Conservation (phyloP, 495 filamentous ascomycete genomes). For the Chaetomium tenue region DNA sequence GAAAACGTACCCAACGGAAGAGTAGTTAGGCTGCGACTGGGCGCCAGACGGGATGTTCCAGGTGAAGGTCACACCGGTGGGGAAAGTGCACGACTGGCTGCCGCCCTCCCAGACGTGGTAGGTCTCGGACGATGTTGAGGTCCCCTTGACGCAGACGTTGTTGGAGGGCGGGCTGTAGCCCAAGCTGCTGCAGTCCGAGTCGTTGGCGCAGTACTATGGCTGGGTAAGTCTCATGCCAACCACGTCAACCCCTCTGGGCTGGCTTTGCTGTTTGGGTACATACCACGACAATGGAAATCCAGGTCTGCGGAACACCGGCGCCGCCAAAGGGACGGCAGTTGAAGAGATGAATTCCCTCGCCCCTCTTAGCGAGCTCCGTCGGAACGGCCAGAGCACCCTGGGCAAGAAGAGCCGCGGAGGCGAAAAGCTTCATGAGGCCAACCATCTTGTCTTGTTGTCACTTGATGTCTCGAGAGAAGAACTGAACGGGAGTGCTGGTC, state of each 20-base stretch:
- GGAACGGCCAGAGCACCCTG: slow-evolving; percentile 3
- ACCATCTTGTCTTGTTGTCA: slow-evolving; percentile 1
- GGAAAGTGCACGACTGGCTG: slow-evolving; percentile 19
- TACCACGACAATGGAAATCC: slow-evolving; percentile 16
- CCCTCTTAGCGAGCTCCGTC: background rate
- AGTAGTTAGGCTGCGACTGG: slow-evolving; percentile 17
- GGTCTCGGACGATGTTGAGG: background rate
- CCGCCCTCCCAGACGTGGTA: slow-evolving; percentile 21
- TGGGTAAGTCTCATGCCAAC: too few relatives aligned
- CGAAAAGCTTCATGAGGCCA: background rate
- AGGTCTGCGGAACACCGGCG: slow-evolving; percentile 5
- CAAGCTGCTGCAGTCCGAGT: slow-evolving; percentile 16
- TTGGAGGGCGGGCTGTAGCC: slow-evolving; percentile 5
- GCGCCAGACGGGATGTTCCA: slow-evolving; percentile 25
- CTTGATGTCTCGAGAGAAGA: background rate
- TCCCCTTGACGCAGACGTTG: slow-evolving; percentile 12
- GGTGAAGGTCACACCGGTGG: slow-evolving; percentile 17
- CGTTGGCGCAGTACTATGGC: slow-evolving; percentile 20
- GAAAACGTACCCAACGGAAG: slow-evolving; percentile 11
- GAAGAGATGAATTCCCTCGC: slow-evolving; percentile 16
- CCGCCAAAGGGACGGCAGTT: slow-evolving; percentile 13
- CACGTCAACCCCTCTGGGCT: too few relatives aligned
- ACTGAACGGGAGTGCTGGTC: background rate
- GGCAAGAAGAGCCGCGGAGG: slow-evolving; percentile 8
- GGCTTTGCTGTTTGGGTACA: background rate